Evolutionary conservation across 1,284 basidiomycete species (phyloP), one percentile per base, ranked within the genome.

Genomic region (Irpex sp.): DNA sequence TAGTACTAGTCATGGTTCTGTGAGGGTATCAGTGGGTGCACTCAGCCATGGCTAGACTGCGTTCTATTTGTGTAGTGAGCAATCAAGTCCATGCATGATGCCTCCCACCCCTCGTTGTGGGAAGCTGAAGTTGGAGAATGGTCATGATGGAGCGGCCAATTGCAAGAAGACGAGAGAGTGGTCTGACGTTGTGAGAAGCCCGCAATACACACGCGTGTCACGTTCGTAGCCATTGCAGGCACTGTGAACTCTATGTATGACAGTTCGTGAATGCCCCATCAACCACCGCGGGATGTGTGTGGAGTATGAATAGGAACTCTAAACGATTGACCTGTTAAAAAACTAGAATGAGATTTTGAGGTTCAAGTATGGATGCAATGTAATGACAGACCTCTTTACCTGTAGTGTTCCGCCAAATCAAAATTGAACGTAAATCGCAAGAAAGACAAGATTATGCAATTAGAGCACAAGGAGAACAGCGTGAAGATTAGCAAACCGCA

Each of bases 391-490:
- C 28, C 28, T 33, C 28, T 33, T 33, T 7, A 33, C 6, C 28
- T 33, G 7, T 7, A 33, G 5, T 4, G 28, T 33, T 33, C 5
- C 1, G 7, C 28, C 28, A 33, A 33, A 33, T 2, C 6, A 33
- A 33, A 33, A 2, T 33, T 2, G 2, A 33, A 33, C 2, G 7
- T 33, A 33, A 7, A 7, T 33, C 28, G 2, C 28, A 33, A 33
- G 7, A 33, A 33, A 33, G 5, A 33, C 28, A 33, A 33, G 3
- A 33, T 7, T 33, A 33, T 33, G 28, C 28, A 33, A 33, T 33
- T 33, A 7, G 7, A 33, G 1, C 28, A 19, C 16, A 19, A 52
- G 49, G 49, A 88, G 86, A 61, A 83, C 87, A 58, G 88, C 72
- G 87, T 87, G 89, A 33, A 6, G 28, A 33, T 33, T 33, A 33